Evolutionary conservation across 805 yeast genomes (phyloP), one percentile per base, ranked within the genome.

Genomic region (Spathaspora boniae): DNA sequence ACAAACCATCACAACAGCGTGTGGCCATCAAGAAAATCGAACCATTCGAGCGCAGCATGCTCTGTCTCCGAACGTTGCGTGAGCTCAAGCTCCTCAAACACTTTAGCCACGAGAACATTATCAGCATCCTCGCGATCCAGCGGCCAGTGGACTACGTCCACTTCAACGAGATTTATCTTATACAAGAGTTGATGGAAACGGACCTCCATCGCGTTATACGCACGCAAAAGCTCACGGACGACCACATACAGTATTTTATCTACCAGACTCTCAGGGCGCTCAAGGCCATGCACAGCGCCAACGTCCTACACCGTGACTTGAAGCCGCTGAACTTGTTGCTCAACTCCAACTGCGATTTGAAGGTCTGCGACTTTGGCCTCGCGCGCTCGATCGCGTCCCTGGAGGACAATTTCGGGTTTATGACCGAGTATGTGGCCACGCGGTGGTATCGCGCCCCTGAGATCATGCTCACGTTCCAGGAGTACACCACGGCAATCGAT

Each of bases 381-480:
- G 96, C 98, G 1, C 65, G 85, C 40, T 63, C 79, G 15, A 72
- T 78, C 40, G 78, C 86, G 24, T 68, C 75, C 40, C 67, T 66
- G 37, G 81, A 81, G 49, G 81, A 79, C 51, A 80, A 79, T 53
- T 74, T 78, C 42, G 87, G 86, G 4, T 80, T 80, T 56, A 83
- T 91, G 95, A 91, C 98, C 2, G 98, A 91, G 60, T 91, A 91
- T 56, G 98, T 91, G 29, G 98, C 98, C 7, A 91, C 98, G 3
- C 70, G 98, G 46, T 91, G 98, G 97, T 91, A 91, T 60, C 71
- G 98, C 38, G 98, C 98, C 0, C 98, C 98, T 0, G 98, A 91
- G 51, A 88, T 91, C 56, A 91, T 91, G 98, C 72, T 91, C 33
- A 87, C 96, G 9, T 87, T 89, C 50, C 91, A 88, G 44, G 86